These are phyloP conservation scores for Dictyostelium capitatum DNA, from an alignment of 78 protist species.

Conservation along the genomic window DNA sequence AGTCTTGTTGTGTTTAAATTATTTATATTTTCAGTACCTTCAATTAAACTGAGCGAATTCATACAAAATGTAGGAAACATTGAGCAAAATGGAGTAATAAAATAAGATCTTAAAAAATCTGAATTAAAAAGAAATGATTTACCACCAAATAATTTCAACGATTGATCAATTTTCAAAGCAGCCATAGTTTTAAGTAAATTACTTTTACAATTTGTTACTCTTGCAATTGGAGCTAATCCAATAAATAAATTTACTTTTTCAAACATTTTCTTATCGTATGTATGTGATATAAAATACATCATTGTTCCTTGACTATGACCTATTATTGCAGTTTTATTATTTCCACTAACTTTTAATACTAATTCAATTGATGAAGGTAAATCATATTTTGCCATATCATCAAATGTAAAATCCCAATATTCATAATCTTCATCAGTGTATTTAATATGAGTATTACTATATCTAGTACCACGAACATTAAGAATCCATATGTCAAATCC, in stretches of 20 bases:
- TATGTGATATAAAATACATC: not conserved
- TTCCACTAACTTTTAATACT: constrained; percentile 15
- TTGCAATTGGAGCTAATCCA: constrained; percentile 48
- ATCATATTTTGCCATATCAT: constrained; percentile 45
- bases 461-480: constrained; percentile 63
- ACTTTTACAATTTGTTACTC: not conserved
- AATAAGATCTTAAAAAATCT: not conserved
- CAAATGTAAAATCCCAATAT: not conserved
- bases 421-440: not conserved
- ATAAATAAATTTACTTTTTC: constrained; percentile 11
- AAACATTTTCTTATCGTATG: not conserved
- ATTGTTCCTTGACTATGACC: constrained; percentile 79
- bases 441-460: not conserved
- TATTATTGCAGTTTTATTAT: not conserved
- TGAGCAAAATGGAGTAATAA: not conserved
- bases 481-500: constrained; percentile 76
- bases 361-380: constrained; percentile 13
- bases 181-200: not conserved
- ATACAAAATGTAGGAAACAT: not conserved
- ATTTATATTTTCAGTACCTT: not conserved
- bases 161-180: not conserved
- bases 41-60: not conserved
- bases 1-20: not conserved
- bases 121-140: not conserved
- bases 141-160: not conserved